These are phyloP conservation scores for Boechera divaricarpa DNA, from an alignment of 345 rosid species.

Conservation along the genomic window DNA sequence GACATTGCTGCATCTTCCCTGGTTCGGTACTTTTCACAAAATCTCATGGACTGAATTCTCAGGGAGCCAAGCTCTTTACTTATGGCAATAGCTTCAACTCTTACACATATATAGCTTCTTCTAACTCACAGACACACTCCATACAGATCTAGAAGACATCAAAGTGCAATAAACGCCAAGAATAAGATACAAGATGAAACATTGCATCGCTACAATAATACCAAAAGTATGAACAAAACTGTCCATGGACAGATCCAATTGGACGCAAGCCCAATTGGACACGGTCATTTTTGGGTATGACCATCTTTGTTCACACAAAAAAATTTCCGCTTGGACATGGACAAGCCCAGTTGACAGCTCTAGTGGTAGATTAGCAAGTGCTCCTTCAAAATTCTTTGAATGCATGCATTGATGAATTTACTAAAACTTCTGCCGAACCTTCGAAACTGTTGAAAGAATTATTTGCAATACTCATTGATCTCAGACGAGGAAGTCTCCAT, in stretches of 20 bases:
- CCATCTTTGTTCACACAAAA: no score
- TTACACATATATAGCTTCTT: constrained; percentile 23
- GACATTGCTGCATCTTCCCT: background rate
- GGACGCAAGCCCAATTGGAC: no score
- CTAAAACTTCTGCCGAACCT: background rate
- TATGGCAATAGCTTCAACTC: background rate
- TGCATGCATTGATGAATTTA: background rate
- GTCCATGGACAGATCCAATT: no score
- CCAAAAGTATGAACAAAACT: background rate
- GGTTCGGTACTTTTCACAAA: no score
- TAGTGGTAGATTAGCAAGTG: constrained; percentile 13
- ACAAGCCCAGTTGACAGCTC: no score
- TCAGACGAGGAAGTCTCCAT: background rate
- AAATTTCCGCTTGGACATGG: no score
- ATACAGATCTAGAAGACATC: constrained; percentile 26
- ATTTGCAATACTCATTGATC: background rate
- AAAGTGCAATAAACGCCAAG: constrained; percentile 10
- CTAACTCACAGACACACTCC: constrained; percentile 24
- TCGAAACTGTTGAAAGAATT: background rate
- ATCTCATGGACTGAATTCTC: background rate
- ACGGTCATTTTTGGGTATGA: no score
- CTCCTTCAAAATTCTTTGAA: background rate
- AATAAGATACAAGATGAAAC: constrained; percentile 10
- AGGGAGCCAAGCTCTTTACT: background rate
- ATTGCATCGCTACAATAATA: constrained; percentile 20